Evolutionary conservation across 1,284 basidiomycete species (phyloP).

Genomic region (Ceratobasidium theobromae): DNA sequence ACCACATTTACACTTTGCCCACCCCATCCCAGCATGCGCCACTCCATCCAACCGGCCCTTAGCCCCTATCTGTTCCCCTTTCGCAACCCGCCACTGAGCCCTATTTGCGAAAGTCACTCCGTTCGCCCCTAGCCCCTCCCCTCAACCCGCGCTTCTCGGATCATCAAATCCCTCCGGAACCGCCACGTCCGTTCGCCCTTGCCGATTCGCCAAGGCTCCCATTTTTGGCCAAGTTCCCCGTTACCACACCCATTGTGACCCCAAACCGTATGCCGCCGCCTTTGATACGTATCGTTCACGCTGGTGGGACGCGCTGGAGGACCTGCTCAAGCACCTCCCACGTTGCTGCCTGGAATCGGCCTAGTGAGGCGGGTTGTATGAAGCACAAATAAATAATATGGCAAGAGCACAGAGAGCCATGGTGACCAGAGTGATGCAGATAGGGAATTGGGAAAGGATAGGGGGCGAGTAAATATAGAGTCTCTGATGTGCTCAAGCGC

Average conservation of each 20-base stretch:
- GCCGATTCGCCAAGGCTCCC: not conserved
- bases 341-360: conserved; percentile 26
- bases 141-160: too few species aligned
- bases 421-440: not conserved
- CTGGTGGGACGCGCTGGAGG: conserved; percentile 20
- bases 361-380: conserved; percentile 24
- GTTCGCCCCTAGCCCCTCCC: not conserved
- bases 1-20: not conserved
- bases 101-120: not conserved
- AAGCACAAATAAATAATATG: too few species aligned
- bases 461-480: not conserved
- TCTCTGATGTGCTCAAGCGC: not conserved
- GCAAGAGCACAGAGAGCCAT: too few species aligned
- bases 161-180: not conserved
- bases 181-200: not conserved
- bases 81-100: not conserved
- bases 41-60: not conserved
- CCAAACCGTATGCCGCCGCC: not conserved
- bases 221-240: not conserved
- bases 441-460: not conserved
- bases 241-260: conserved; percentile 11
- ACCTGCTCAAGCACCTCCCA: conserved; percentile 30
- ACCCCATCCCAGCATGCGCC: not conserved
- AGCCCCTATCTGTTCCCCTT: not conserved
- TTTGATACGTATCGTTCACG: not conserved